A percentile compares a stretch with the other conserved stretches of the same genome.
Evolutionary conservation across 345 rosid genomes (phyloP).

Genomic region (Gossypium australe): DNA sequence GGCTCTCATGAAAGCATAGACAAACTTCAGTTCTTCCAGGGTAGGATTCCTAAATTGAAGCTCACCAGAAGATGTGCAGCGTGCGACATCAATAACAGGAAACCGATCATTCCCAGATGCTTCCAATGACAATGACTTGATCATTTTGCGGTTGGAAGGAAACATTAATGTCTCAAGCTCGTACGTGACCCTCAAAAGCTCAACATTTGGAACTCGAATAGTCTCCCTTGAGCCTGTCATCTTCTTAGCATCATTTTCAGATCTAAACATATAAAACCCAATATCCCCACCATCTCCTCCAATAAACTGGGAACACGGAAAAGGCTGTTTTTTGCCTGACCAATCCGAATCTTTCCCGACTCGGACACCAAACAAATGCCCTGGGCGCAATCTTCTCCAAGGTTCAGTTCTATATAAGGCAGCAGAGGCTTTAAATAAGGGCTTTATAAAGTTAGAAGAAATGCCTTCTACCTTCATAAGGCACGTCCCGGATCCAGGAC

Average conservation of each 20-base stretch:
- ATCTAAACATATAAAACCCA: slow-evolving; percentile 47
- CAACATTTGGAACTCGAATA: slow-evolving; percentile 46
- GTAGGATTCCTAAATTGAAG: slow-evolving; percentile 56
- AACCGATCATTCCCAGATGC: slow-evolving; percentile 48
- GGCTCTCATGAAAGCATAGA: slow-evolving; percentile 57
- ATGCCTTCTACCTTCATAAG: slow-evolving; percentile 56
- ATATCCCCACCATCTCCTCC: slow-evolving; percentile 76
- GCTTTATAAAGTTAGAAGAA: slow-evolving; percentile 42
- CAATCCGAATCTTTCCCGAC: slow-evolving; percentile 66
- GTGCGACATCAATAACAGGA: slow-evolving; percentile 60
- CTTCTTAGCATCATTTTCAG: slow-evolving; percentile 44
- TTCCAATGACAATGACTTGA: slow-evolving; percentile 51
- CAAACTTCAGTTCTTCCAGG: slow-evolving; percentile 58
- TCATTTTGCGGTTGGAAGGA: slow-evolving; percentile 54
- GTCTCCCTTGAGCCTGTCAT: slow-evolving; percentile 58
- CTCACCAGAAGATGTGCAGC: slow-evolving; percentile 41
- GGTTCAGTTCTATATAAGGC: slow-evolving; percentile 65
- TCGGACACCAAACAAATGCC: slow-evolving; percentile 53
- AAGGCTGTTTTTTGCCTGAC: slow-evolving; percentile 58
- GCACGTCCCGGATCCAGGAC: slow-evolving; percentile 64
- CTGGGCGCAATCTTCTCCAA: slow-evolving; percentile 59
- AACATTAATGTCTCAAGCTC: slow-evolving; percentile 52
- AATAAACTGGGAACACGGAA: slow-evolving; percentile 56
- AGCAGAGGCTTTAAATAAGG: slow-evolving; percentile 53
- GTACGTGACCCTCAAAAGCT: slow-evolving; percentile 53